Percentiles rank a stretch among this genome's conserved stretches.
phyloP scores from a whole-genome alignment of 2,329 filamentous ascomycete species.

The Pestalotiopsis sp. region DNA sequence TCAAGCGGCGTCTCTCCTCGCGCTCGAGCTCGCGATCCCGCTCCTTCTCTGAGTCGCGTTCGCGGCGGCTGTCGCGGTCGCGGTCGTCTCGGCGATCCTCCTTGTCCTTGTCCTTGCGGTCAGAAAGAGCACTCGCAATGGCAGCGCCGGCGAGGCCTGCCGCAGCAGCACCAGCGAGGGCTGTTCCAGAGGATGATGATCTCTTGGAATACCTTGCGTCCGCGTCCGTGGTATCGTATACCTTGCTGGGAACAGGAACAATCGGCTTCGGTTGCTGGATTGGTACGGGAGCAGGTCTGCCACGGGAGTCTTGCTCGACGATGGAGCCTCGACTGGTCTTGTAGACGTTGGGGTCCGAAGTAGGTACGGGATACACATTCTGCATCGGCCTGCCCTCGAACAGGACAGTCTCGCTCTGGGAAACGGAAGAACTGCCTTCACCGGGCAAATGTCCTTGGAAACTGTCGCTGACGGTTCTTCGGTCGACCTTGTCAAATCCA shows the following conservation, averaged over 20 bases:
- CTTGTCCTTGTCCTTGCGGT: constrained; percentile 31
- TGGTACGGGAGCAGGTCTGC: constrained; percentile 62
- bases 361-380: constrained; percentile 67
- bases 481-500: constrained; percentile 50
- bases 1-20: constrained; percentile 19
- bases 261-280: constrained; percentile 87
- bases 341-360: constrained; percentile 65
- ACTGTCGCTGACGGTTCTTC: constrained; percentile 30
- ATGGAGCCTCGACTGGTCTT: constrained; percentile 58
- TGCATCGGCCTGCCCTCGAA: constrained; percentile 51
- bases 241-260: constrained; percentile 68
- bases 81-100: constrained; percentile 22
- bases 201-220: constrained; percentile 37
- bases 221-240: constrained; percentile 59
- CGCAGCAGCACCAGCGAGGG: constrained; percentile 47
- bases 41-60: constrained; percentile 29
- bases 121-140: constrained; percentile 47
- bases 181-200: constrained; percentile 40
- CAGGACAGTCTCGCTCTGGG: constrained; percentile 37
- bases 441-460: constrained; percentile 30
- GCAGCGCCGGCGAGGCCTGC: constrained; percentile 52
- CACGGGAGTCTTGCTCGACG: constrained; percentile 42
- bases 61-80: constrained; percentile 30
- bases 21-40: constrained; percentile 28
- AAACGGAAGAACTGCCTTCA: constrained; percentile 22